These are phyloP conservation scores for Dentipellis fragilis DNA, from an alignment of 768 basidiomycete species.

Conservation along the genomic window DNA sequence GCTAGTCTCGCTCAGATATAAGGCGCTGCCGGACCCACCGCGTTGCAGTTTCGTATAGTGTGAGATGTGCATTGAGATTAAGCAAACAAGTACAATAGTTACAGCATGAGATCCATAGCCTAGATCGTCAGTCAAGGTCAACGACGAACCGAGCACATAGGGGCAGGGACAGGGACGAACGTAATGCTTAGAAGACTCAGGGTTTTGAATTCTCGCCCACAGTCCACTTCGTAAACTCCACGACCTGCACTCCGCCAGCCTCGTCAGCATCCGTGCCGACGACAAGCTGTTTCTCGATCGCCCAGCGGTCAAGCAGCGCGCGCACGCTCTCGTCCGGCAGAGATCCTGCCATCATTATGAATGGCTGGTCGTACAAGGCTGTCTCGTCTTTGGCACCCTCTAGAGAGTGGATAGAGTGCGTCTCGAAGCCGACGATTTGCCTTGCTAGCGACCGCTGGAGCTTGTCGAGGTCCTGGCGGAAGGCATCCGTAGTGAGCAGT, in stretches of 20 bases:
- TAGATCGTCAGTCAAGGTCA: too few relatives aligned
- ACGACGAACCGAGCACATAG: too few relatives aligned
- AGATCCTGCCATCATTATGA: slow-evolving; percentile 9
- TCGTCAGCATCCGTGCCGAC: slow-evolving; percentile 7
- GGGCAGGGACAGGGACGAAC: too few relatives aligned
- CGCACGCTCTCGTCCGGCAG: slow-evolving; percentile 10
- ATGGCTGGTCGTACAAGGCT: slow-evolving; percentile 12
- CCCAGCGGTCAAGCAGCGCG: slow-evolving; percentile 9
- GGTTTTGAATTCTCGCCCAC: slow-evolving; percentile 4
- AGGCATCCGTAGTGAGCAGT: slow-evolving; percentile 3
- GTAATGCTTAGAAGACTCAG: too few relatives aligned
- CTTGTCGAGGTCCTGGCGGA: slow-evolving; percentile 9
- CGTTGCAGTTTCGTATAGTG: too few relatives aligned
- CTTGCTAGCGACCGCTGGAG: slow-evolving; percentile 10
- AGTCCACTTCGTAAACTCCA: slow-evolving; percentile 11
- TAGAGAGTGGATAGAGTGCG: slow-evolving; percentile 3
- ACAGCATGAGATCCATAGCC: too few relatives aligned
- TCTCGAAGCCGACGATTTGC: slow-evolving; percentile 14
- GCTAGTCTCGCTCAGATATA: too few relatives aligned
- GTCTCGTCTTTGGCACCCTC: slow-evolving; percentile 1
- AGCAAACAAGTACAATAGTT: too few relatives aligned
- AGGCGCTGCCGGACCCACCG: too few relatives aligned
- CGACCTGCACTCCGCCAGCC: slow-evolving; percentile 6
- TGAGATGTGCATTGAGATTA: too few relatives aligned
- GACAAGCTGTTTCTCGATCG: slow-evolving; percentile 6